Percentiles rank a stretch among this genome's conserved stretches.
Evolutionary conservation across 768 basidiomycete species (phyloP).

Genomic region (Podaxis sp.): DNA sequence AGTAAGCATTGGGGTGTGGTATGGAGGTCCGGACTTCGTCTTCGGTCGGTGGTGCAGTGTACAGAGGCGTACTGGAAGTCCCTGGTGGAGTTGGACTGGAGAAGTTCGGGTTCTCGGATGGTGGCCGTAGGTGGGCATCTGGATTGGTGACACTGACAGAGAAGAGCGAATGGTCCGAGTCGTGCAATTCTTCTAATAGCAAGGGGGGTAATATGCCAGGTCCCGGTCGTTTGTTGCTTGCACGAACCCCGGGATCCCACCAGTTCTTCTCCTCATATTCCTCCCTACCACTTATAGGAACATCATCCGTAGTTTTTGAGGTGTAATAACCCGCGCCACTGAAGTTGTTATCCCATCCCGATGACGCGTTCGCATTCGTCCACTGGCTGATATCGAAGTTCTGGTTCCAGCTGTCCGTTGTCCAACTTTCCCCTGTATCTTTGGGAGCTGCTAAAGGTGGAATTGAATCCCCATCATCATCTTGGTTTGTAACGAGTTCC

Average conservation of each 20-base stretch:
- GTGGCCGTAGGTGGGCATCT: constrained; percentile 16
- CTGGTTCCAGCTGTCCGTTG: constrained; percentile 16
- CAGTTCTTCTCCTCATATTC: constrained; percentile 59
- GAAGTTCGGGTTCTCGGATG: constrained; percentile 11
- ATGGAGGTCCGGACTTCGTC: constrained; percentile 65
- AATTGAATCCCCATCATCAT: constrained; percentile 29
- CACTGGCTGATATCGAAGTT: constrained; percentile 15
- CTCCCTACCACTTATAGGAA: constrained; percentile 57
- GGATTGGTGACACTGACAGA: constrained; percentile 43
- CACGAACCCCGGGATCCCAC: constrained; percentile 57
- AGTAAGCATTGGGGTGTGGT: constrained; percentile 81
- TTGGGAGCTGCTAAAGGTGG: constrained; percentile 38
- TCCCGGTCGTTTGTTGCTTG: constrained; percentile 52
- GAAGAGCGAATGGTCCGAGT: constrained; percentile 69
- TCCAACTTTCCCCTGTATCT: constrained; percentile 14
- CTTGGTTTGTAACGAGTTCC: constrained; percentile 46
- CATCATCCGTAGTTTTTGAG: constrained; percentile 22
- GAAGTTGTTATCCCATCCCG: constrained; percentile 13
- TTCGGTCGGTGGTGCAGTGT: constrained; percentile 32
- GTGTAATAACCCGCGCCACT: constrained; percentile 22
- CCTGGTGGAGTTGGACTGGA: constrained; percentile 20
- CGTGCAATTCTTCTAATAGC: constrained; percentile 63
- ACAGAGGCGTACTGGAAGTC: constrained; percentile 14
- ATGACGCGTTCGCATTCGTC: constrained; percentile 2
- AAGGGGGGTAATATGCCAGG: constrained; percentile 66